These are phyloP conservation scores for Kazachstania taianensis DNA, from an alignment of 805 yeast genomes.

Conservation along the genomic window DNA sequence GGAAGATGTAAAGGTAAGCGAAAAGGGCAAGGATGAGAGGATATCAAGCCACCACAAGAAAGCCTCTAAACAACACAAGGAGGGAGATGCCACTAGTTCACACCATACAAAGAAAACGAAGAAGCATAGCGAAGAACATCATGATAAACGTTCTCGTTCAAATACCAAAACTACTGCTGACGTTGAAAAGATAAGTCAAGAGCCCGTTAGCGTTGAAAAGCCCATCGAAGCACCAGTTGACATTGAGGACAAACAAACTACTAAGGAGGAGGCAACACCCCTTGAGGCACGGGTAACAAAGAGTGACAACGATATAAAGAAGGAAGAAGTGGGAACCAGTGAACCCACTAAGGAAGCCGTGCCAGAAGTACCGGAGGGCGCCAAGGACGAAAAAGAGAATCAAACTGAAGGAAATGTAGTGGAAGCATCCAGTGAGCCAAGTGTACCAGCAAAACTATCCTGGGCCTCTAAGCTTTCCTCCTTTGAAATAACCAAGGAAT, in stretches of 20 bases:
- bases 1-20: background rate
- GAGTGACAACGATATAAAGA: constrained; percentile 2
- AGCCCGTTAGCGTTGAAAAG: background rate
- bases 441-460: constrained; percentile 11
- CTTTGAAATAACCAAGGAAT: constrained; percentile 6
- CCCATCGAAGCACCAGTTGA: background rate
- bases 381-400: constrained; percentile 1
- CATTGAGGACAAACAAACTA: background rate
- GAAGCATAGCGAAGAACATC: no score
- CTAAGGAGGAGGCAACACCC: constrained; percentile 2
- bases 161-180: no score
- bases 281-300: no score
- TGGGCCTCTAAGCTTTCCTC: constrained; percentile 24
- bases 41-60: background rate
- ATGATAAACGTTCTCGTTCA: no score
- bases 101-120: no score
- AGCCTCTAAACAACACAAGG: background rate
- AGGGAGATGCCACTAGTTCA: no score
- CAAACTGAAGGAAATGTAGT: constrained; percentile 9
- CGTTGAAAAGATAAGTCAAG: no score
- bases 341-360: background rate
- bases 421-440: background rate
- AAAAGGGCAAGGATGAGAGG: constrained; percentile 3
- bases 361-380: background rate
- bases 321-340: constrained; percentile 5